These are phyloP conservation scores for Rhizoclosmatium sp. DNA, from an alignment of 192 early-diverging fungal genomes.

Conservation along the genomic window DNA sequence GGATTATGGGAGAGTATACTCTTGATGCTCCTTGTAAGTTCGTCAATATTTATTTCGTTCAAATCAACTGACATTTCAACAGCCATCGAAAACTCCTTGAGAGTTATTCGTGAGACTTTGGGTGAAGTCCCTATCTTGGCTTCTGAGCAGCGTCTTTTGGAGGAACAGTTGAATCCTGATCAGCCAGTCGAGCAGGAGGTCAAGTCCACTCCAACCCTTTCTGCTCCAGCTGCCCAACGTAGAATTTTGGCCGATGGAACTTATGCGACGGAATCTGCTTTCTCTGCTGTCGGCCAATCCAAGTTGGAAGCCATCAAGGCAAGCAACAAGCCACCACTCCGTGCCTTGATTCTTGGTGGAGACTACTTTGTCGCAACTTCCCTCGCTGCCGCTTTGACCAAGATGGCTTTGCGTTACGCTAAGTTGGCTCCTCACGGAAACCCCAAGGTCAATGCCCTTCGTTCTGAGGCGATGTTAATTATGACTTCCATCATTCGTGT, in stretches of 20 bases:
- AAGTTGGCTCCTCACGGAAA: conserved; percentile 27
- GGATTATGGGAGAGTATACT: conserved; percentile 98
- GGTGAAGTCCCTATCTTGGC: conserved; percentile 96
- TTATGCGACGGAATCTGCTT: conserved; percentile 95
- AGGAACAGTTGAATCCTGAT: conserved; percentile 65
- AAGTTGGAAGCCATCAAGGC: conserved; percentile 46
- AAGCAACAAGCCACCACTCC: conserved; percentile 70
- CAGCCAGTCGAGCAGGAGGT: conserved; percentile 56
- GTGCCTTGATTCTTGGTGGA: conserved; percentile 85
- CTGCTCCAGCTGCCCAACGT: conserved; percentile 57
- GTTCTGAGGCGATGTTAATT: conserved; percentile 98
- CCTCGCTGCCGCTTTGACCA: conserved; percentile 88
- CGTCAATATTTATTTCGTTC: background rate
- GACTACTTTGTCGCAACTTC: conserved; percentile 93
- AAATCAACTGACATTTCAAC: background rate
- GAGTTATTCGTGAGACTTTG: conserved; percentile 79
- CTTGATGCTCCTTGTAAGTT: conserved; percentile 36
- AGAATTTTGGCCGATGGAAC: conserved; percentile 96
- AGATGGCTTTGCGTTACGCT: conserved; percentile 83
- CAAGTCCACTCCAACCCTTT: conserved; percentile 39
- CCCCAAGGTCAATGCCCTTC: conserved; percentile 76
- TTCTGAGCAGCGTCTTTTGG: conserved; percentile 81
- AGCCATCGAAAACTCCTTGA: conserved; percentile 84
- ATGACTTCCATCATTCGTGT: conserved; percentile 95
- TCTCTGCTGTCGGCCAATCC: conserved; percentile 61